These are phyloP conservation scores for Fusarium beomiforme DNA, from an alignment of 2,329 filamentous ascomycete species.

Conservation along the genomic window DNA sequence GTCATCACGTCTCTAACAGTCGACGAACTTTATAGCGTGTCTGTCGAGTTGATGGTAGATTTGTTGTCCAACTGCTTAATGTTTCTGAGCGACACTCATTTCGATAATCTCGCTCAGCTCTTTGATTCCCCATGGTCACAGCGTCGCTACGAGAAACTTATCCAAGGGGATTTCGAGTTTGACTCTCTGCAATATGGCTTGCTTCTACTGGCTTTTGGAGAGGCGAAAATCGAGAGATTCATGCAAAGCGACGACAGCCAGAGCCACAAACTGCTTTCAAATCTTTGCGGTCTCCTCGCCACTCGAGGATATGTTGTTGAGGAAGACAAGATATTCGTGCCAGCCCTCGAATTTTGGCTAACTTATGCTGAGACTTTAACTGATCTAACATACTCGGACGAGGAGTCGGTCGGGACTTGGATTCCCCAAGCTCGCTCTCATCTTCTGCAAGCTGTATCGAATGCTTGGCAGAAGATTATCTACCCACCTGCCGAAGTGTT, in stretches of 20 bases:
- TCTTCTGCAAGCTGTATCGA: constrained; percentile 71
- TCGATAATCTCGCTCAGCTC: constrained; percentile 65
- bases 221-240: constrained; percentile 70
- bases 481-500: constrained; percentile 70
- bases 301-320: constrained; percentile 73
- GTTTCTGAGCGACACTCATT: constrained; percentile 69
- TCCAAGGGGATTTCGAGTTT: constrained; percentile 70
- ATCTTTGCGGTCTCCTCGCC: constrained; percentile 72
- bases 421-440: constrained; percentile 66
- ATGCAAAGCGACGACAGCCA: constrained; percentile 63
- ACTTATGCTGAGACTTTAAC: constrained; percentile 76
- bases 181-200: constrained; percentile 73
- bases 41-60: constrained; percentile 73
- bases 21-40: constrained; percentile 66
- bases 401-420: constrained; percentile 62
- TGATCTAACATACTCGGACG: constrained; percentile 65
- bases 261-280: constrained; percentile 63
- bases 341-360: constrained; percentile 83
- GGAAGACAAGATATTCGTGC: constrained; percentile 79
- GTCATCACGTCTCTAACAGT: constrained; percentile 70
- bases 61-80: constrained; percentile 71
- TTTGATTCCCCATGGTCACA: constrained; percentile 70
- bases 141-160: constrained; percentile 62
- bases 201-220: constrained; percentile 74
- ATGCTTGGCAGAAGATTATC: constrained; percentile 74